A percentile compares a stretch with the other conserved stretches of the same genome.
These are phyloP conservation scores for Xylaria scruposa DNA, from an alignment of 495 filamentous ascomycete genomes.

Conservation along the genomic window DNA sequence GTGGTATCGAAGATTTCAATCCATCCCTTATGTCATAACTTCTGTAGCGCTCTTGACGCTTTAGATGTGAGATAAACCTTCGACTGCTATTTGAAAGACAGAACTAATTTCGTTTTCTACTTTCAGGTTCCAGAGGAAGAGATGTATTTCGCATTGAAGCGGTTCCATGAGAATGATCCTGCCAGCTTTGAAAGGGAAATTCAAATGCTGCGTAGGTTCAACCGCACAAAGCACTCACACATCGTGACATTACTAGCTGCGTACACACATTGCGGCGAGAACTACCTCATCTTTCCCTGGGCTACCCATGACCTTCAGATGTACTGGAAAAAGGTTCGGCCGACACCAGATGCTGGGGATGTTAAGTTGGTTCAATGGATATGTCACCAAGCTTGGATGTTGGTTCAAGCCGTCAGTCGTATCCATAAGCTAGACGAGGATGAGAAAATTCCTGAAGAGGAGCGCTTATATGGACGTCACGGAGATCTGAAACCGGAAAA, in stretches of 20 bases:
- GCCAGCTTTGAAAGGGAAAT: conserved; percentile 28
- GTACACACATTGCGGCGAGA: conserved; percentile 26
- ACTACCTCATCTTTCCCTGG: conserved; percentile 38
- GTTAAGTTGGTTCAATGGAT: conserved; percentile 25
- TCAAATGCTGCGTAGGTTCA: conserved; percentile 36
- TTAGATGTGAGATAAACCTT: not conserved
- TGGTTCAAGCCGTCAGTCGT: conserved; percentile 11
- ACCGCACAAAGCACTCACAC: conserved; percentile 32
- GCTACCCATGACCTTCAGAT: conserved; percentile 32
- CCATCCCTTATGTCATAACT: not conserved
- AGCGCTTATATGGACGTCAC: conserved; percentile 26
- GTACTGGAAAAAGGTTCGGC: conserved; percentile 27
- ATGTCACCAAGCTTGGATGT: conserved; percentile 18
- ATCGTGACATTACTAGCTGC: conserved; percentile 38
- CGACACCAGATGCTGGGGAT: not conserved
- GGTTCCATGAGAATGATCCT: not conserved
- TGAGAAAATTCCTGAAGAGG: not conserved
- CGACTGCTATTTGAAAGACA: not conserved
- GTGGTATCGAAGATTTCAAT: not conserved
- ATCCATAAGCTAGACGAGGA: not conserved
- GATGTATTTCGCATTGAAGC: conserved; percentile 10
- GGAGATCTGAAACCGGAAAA: conserved; percentile 42
- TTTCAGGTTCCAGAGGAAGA: not conserved
- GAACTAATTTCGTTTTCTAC: not conserved
- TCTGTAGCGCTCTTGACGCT: not conserved